Evolutionary conservation across 1,284 basidiomycete species (phyloP).

Genomic region (Cryptococcus sp.): DNA sequence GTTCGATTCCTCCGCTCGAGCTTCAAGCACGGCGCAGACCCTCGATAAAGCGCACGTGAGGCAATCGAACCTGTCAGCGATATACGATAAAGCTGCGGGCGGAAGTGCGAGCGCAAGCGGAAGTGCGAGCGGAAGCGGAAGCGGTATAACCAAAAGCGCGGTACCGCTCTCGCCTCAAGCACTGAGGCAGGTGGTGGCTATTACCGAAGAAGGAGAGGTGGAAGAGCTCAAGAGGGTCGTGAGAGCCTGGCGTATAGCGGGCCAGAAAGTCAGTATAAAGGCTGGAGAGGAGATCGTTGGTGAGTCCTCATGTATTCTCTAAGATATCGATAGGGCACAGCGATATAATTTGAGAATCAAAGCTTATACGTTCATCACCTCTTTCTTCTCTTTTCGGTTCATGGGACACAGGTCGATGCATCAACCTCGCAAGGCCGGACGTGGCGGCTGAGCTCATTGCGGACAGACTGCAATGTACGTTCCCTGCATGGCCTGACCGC

Average conservation of each 20-base stretch:
- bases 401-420: constrained; percentile 13
- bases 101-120: constrained; percentile 1
- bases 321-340: too few relatives aligned
- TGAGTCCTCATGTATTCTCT: constrained; percentile 17
- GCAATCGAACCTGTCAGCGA: not conserved
- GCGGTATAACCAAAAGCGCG: not conserved
- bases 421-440: constrained; percentile 21
- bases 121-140: constrained; percentile 4
- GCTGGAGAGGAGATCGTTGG: constrained; percentile 28
- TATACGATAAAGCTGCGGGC: not conserved
- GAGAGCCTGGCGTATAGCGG: constrained; percentile 19
- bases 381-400: too few relatives aligned
- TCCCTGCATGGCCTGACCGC: not conserved
- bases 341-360: not conserved
- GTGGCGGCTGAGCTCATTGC: constrained; percentile 20
- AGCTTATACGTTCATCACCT: not conserved
- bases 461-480: constrained; percentile 22
- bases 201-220: constrained; percentile 17
- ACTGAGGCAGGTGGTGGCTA: constrained; percentile 20
- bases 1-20: not conserved
- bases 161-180: constrained; percentile 5
- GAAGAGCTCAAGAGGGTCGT: constrained; percentile 20
- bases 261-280: constrained; percentile 17
- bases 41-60: not conserved
- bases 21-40: not conserved